Base-by-base conservation (phyloP, 768 basidiomycete genomes). In the Russula foetens region DNA sequence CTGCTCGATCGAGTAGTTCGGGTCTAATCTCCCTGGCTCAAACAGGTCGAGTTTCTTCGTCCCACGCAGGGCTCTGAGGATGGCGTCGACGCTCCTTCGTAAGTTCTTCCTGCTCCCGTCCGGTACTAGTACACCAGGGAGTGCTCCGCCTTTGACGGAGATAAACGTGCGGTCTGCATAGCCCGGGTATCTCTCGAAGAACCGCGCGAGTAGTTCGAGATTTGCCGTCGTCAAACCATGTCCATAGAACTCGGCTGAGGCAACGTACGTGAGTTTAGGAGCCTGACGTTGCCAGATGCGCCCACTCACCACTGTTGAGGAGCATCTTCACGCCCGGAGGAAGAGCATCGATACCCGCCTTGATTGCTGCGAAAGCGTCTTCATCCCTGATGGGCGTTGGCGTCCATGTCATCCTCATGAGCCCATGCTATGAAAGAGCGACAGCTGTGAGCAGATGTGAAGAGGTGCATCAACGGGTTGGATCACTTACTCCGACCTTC, bases 31-130 rank as follows among this genome's bases (percentile, higher is more conserved):
- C 1, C 82, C 79, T 28, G 73, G 72, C 68, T 86, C 73, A 69
- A 80, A 88, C 2, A 88, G 70, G 68, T 88, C 86, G 59, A 86
- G 67, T 60, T 75, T 78, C 71, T 82, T 83, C 59, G 73, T 77
- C 21, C 77, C 77, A 1, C 80, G 75, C 5, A 86, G 72, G 21
- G 74, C 73, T 2, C 69, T 71, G 53, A 77, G 74, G 66, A 79
- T 74, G 29, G 71, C 70, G 28, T 75, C 69, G 19, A 84, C 73
- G 54, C 83, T 81, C 17, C 74, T 69, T 6, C 77, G 68, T 8
- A 84, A 67, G 65, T 76, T 78, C 56, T 78, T 80, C 5, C 68
- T 60, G 70, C 75, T 75, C 15, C 67, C 53, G 28, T 75, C 72
- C 0, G 69, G 63, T 7, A 28, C 26, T 9, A 53, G 33, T 4